A percentile compares a stretch with the other conserved stretches of the same genome.
These are phyloP conservation scores for Angomonas ambiguus DNA, from an alignment of 208 protist genomes.

Conservation along the genomic window DNA sequence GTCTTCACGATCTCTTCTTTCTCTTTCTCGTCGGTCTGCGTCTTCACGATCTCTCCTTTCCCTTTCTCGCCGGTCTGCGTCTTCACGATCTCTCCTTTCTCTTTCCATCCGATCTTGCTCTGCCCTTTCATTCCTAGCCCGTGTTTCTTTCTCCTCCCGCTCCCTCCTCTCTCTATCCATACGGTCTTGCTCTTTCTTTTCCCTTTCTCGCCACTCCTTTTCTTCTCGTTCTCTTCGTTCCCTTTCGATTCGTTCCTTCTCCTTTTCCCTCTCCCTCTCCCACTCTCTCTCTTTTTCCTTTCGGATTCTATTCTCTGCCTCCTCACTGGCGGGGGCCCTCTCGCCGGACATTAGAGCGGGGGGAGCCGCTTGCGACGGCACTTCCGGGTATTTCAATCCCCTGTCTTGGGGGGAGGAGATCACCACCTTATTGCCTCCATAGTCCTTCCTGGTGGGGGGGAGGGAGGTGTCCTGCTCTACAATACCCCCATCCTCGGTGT, in stretches of 20 bases:
- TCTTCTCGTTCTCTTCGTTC: neutral
- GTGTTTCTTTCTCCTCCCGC: neutral
- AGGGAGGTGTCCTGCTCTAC: neutral
- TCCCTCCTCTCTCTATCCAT: neutral
- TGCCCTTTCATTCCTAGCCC: neutral
- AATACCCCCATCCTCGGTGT: neutral
- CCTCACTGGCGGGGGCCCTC: neutral
- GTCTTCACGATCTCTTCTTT: neutral
- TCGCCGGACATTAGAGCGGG: neutral
- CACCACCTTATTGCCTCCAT: too few relatives aligned
- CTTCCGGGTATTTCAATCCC: neutral
- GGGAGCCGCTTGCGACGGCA: neutral
- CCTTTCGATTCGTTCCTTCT: neutral
- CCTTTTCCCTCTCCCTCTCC: slow-evolving; percentile 1
- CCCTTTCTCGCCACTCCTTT: neutral
- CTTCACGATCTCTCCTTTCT: slow-evolving; percentile 3
- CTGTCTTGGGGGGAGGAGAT: neutral
- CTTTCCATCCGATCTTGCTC: slow-evolving; percentile 1
- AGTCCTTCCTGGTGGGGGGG: neutral
- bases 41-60: too few relatives aligned
- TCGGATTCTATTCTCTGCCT: neutral
- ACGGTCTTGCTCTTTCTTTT: slow-evolving; percentile 3
- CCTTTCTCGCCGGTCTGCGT: too few relatives aligned
- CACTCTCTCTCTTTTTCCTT: slow-evolving; percentile 7
- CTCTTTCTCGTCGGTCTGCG: too few relatives aligned